Conservation (phyloP, 2,329 filamentous ascomycete genomes). For the Aspergillus cejpii region DNA sequence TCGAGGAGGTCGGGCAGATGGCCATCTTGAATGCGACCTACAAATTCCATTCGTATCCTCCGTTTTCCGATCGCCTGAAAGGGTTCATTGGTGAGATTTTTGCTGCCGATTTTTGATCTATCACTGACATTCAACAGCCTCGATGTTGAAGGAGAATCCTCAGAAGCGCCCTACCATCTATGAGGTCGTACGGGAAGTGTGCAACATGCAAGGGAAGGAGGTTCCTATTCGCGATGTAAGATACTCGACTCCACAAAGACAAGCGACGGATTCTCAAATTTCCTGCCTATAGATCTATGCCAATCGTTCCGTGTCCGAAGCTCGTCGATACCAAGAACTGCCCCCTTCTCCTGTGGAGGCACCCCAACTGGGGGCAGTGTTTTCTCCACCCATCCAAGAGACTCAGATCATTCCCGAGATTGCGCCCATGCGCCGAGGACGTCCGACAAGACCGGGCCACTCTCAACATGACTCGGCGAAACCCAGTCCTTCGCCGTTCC, state of each 20-base stretch:
- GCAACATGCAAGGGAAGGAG: constrained; percentile 78
- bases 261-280: neutral
- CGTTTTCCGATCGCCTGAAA: constrained; percentile 85
- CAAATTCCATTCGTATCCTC: constrained; percentile 80
- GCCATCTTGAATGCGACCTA: constrained; percentile 94
- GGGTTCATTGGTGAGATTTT: constrained; percentile 68
- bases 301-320: constrained; percentile 57
- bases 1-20: constrained; percentile 95
- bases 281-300: constrained; percentile 58
- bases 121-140: constrained; percentile 45
- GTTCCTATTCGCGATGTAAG: constrained; percentile 83
- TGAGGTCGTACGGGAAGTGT: constrained; percentile 79
- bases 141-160: constrained; percentile 83
- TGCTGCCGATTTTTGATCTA: neutral
- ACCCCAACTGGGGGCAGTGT: constrained; percentile 70
- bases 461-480: constrained; percentile 47
- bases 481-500: constrained; percentile 61
- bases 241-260: constrained; percentile 8
- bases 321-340: constrained; percentile 54
- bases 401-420: constrained; percentile 77
- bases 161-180: constrained; percentile 83
- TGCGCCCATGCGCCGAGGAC: constrained; percentile 84
- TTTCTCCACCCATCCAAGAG: constrained; percentile 65
- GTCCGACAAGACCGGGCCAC: constrained; percentile 51
- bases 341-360: constrained; percentile 51